Evolutionary conservation across 192 early-diverging fungal genomes (phyloP).

Genomic region (Backusella morwellensis): DNA sequence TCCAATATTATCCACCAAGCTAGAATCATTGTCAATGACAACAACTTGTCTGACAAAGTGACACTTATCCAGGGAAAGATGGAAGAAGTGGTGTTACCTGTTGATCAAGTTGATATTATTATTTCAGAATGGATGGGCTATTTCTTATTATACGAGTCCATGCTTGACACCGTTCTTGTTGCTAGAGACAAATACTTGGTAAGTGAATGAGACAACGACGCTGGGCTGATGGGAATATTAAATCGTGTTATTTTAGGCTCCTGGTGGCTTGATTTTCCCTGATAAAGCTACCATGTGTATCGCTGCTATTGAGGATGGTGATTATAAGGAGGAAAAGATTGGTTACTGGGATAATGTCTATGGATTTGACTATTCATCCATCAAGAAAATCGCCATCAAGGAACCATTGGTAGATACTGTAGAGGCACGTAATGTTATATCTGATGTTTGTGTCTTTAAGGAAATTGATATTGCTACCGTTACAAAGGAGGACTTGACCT

Average conservation of each 20-base stretch:
- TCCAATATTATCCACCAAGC: constrained; percentile 97
- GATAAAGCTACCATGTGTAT: constrained; percentile 86
- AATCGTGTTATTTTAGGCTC: constrained; percentile 27
- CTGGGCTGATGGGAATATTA: neutral
- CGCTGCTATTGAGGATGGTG: constrained; percentile 90
- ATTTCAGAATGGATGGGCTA: constrained; percentile 99
- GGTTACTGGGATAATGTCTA: constrained; percentile 86
- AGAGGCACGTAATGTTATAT: constrained; percentile 78
- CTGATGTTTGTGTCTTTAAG: constrained; percentile 75
- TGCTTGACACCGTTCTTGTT: constrained; percentile 97
- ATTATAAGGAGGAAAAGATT: constrained; percentile 57
- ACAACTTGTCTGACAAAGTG: constrained; percentile 88
- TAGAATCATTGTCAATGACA: constrained; percentile 89
- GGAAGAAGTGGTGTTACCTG: constrained; percentile 93
- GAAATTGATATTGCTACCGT: constrained; percentile 80
- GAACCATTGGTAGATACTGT: constrained; percentile 96
- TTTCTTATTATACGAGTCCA: constrained; percentile 95
- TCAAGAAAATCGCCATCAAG: constrained; percentile 80
- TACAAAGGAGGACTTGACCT: constrained; percentile 82
- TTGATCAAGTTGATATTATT: constrained; percentile 96
- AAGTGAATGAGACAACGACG: neutral
- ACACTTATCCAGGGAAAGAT: constrained; percentile 94
- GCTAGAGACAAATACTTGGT: constrained; percentile 90
- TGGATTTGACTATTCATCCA: constrained; percentile 96
- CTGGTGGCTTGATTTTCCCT: constrained; percentile 88